Base-by-base conservation (phyloP, 140 eudicot species). In the Flaveria floridana region DNA sequence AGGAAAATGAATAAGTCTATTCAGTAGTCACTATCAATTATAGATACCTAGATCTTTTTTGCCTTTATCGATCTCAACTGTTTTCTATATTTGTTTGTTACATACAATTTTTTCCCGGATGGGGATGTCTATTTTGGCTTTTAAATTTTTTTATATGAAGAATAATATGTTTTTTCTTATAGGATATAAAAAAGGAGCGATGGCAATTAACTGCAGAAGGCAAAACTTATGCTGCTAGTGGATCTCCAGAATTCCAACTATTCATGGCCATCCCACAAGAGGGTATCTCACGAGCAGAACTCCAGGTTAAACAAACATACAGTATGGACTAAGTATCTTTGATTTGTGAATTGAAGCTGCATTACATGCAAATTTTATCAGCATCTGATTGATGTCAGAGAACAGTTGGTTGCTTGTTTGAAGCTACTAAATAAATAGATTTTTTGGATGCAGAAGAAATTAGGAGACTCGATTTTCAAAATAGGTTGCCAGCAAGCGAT, bases 201-300 rank as follows among this genome's bases (percentile, higher is more conserved):
- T 90, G 96, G 97, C 86, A 82, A 58, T 85, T 94, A 62, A 86
- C 91, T 26, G 84, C 86, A 2, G 99, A 93, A 82, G 99, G 96
- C n/a, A 78, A 81, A 71, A 65, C 81, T 26, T 93, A 93, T 88
- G 96, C 96, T 80, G 72, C 82, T 34, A 80, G 81, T 44, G 99
- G 97, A 46, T 85, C 96, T 62, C 97, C 99, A 14, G 99, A 94
- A 81, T 84, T 77, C 39, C 96, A 83, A 48, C 81, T 94, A 57
- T 83, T 88, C 59, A 68, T 42, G 26, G 96, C 97, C 65, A 74
- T 93, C 50, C 98, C 99, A 51, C 82, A 86, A 39, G 96, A 85
- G 86, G 99, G 99, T 39, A 90, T 90, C 56, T 47, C 96, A 61
- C 72, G 69, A 21, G 82, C 42, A 55, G 95, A 88, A 19, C 78